A percentile compares a stretch with the other conserved stretches of the same genome.
Conservation (phyloP, 2,329 filamentous ascomycete species). For the Colletotrichum sublineola region DNA sequence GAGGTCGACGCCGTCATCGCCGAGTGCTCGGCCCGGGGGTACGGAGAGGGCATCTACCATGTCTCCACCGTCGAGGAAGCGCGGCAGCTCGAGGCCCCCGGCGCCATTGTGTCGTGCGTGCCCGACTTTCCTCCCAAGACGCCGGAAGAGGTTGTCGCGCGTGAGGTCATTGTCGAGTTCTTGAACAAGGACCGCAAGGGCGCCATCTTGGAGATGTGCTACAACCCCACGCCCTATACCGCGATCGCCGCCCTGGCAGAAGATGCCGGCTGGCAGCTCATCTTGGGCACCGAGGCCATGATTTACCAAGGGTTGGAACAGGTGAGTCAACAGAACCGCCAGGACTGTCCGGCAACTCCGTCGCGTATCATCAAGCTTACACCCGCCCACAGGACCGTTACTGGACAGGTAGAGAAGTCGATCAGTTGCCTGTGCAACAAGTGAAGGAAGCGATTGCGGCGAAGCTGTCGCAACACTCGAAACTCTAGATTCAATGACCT, state of each 20-base stretch:
- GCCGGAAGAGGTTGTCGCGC: slow-evolving; percentile 70
- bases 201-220: slow-evolving; percentile 85
- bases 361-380: neutral
- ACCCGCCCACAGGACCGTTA: slow-evolving; percentile 55
- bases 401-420: slow-evolving; percentile 74
- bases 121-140: slow-evolving; percentile 81
- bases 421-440: slow-evolving; percentile 70
- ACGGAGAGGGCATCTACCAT: slow-evolving; percentile 71
- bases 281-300: slow-evolving; percentile 81
- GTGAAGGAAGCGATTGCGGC: slow-evolving; percentile 67
- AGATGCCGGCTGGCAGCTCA: slow-evolving; percentile 77
- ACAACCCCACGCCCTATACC: slow-evolving; percentile 80
- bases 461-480: slow-evolving; percentile 55
- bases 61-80: slow-evolving; percentile 74
- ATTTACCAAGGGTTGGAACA: slow-evolving; percentile 84
- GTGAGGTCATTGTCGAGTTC: slow-evolving; percentile 66
- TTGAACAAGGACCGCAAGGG: slow-evolving; percentile 68
- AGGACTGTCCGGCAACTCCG: neutral
- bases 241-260: slow-evolving; percentile 73
- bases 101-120: slow-evolving; percentile 79
- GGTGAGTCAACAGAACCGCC: slow-evolving; percentile 43
- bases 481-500: slow-evolving; percentile 44
- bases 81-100: slow-evolving; percentile 67
- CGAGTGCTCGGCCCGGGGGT: slow-evolving; percentile 72
- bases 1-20: slow-evolving; percentile 77